Evolutionary conservation across 1,284 basidiomycete species (phyloP).

Genomic region (Cryptococcus jaspeensis): DNA sequence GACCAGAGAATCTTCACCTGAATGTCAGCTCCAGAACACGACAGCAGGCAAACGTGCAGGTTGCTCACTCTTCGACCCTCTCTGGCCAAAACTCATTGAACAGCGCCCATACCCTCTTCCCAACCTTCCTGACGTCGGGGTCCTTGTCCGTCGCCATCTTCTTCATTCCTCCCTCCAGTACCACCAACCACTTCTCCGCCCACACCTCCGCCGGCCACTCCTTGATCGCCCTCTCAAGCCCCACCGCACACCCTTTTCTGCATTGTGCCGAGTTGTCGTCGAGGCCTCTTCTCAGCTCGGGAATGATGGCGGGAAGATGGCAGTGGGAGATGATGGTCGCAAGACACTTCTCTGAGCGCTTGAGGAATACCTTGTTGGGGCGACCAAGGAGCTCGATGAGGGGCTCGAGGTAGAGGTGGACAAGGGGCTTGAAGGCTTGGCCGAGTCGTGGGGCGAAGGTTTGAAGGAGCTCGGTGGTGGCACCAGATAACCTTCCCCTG

Average conservation of each 20-base stretch:
- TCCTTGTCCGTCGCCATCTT: conserved; percentile 54
- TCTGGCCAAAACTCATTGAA: conserved; percentile 53
- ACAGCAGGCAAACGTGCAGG: not conserved
- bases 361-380: conserved; percentile 55
- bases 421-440: conserved; percentile 48
- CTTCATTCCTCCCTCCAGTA: conserved; percentile 51
- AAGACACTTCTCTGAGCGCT: conserved; percentile 53
- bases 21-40: conserved; percentile 11
- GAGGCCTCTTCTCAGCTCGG: conserved; percentile 46
- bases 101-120: conserved; percentile 50
- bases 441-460: conserved; percentile 54
- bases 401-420: conserved; percentile 53
- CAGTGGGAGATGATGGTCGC: conserved; percentile 53
- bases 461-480: conserved; percentile 53
- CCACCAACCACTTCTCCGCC: conserved; percentile 34
- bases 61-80: conserved; percentile 50
- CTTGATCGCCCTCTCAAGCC: conserved; percentile 30
- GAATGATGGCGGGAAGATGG: conserved; percentile 42
- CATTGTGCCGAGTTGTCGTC: conserved; percentile 51
- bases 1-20: conserved; percentile 49
- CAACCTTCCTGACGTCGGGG: conserved; percentile 52
- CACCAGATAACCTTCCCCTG: conserved; percentile 53
- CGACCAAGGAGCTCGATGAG: conserved; percentile 53
- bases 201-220: conserved; percentile 43
- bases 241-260: conserved; percentile 36